Evolutionary conservation across 768 basidiomycete species (phyloP).

Genomic region (Thelephora ganbajun): DNA sequence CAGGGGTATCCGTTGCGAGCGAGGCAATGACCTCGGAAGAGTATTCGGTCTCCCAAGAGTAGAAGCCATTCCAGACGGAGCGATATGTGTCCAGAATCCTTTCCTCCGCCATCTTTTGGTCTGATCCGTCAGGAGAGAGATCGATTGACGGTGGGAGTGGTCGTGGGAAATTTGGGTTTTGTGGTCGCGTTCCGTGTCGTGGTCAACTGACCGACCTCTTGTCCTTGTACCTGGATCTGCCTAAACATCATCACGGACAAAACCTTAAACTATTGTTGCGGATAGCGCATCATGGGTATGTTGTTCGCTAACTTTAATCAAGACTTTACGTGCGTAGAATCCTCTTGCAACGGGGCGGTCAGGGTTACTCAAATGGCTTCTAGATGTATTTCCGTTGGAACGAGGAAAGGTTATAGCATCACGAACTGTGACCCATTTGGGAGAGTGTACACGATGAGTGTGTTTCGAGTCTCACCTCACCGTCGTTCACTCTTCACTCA

Average conservation of each 20-base stretch:
- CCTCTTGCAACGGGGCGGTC: neutral
- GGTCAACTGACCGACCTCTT: too few species aligned
- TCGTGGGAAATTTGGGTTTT: too few species aligned
- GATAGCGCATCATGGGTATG: slow-evolving; percentile 25
- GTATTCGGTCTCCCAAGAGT: slow-evolving; percentile 25
- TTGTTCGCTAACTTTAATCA: slow-evolving; percentile 96
- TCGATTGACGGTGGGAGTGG: too few species aligned
- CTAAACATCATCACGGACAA: too few species aligned
- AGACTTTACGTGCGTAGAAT: slow-evolving; percentile 68
- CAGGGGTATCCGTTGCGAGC: slow-evolving; percentile 3
- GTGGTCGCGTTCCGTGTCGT: too few species aligned
- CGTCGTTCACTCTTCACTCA: neutral
- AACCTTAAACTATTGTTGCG: too few species aligned
- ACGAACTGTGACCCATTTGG: slow-evolving; percentile 98
- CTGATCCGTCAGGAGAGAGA: neutral
- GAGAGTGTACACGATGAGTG: slow-evolving; percentile 88
- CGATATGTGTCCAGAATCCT: slow-evolving; percentile 17
- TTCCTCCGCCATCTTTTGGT: neutral
- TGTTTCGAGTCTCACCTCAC: slow-evolving; percentile 17
- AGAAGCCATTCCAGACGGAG: slow-evolving; percentile 30
- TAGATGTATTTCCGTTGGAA: slow-evolving; percentile 88
- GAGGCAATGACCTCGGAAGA: slow-evolving; percentile 16
- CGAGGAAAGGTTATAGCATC: slow-evolving; percentile 90
- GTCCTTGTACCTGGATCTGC: too few species aligned
- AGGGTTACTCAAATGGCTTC: slow-evolving; percentile 2